Base-by-base conservation (phyloP, 2,329 filamentous ascomycete genomes). In the Trichophaea hybrida region DNA sequence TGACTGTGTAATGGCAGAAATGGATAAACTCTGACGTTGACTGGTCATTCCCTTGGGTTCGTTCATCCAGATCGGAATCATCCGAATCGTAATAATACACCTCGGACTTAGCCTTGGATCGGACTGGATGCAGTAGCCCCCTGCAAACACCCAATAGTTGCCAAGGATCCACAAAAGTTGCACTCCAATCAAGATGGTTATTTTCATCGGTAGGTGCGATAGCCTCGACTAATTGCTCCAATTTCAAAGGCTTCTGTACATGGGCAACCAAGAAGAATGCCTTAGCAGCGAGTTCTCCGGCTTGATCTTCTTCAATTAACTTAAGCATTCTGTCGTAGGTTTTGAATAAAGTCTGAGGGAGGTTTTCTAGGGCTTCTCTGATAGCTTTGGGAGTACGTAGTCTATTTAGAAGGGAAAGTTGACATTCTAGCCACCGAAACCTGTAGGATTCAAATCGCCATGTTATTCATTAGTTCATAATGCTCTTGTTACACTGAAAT, bases 361-460 rank as follows among this genome's bases (percentile, higher is more conserved):
- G 52, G 13, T 1, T 10, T n/a, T 1, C 3, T 5, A 55, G 24
- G 6, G 34, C 34, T 13, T 43, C 8, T 13, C 52, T 17, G 13
- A 55, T 55, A n/a, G n/a, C 52, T 15, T 13, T 17, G 7, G 12
- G 6, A 2, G 37, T 55, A 17, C 12, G 7, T 2, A 55, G 3
- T 7, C 32, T 17, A 24, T 24, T 15, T 2, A 53, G 50, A 38
- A 40, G 4, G 31, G 12, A 4, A 15, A 55, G 37, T 32, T 55
- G 52, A 43, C 52, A 55, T 7, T 55, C n/a, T 10, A 55, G 32
- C 52, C 52, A 55, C 15, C 52, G 52, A 31, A 55, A 55, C 52
- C 52, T 55, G 12, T 8, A 2, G 3, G 37, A 17, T 32, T 8
- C 34, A 12, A 34, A 35, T 4, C 15, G 13, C n/a, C 1, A 17